Conservation (phyloP, 2,329 filamentous ascomycete genomes). For the Thermothelomyces thermophilus region DNA sequence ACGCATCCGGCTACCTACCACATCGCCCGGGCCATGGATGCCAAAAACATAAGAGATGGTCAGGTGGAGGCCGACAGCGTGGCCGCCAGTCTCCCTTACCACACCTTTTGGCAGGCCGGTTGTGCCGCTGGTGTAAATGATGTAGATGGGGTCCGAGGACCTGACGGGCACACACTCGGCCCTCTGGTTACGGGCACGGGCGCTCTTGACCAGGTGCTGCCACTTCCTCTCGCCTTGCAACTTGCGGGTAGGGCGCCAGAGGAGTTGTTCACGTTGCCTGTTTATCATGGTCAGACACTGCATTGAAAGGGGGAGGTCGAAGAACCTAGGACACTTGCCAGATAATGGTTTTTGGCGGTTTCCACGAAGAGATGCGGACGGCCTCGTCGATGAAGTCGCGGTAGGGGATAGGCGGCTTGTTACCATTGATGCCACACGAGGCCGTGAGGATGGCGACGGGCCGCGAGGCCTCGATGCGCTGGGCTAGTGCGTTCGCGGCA, state of each 20-base stretch:
- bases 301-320: not conserved
- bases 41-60: conserved; percentile 79
- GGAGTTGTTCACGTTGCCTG: conserved; percentile 62
- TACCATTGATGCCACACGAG: conserved; percentile 85
- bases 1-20: conserved; percentile 33
- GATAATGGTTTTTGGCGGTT: conserved; percentile 66
- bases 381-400: conserved; percentile 70
- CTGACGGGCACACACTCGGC: conserved; percentile 71
- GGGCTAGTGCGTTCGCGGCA: conserved; percentile 70
- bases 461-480: conserved; percentile 77
- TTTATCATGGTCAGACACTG: not conserved
- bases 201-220: conserved; percentile 69
- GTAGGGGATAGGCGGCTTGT: conserved; percentile 74
- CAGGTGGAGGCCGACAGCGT: conserved; percentile 77
- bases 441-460: conserved; percentile 77
- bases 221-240: conserved; percentile 68
- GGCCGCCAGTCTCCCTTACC: conserved; percentile 73
- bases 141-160: conserved; percentile 75
- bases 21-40: conserved; percentile 75
- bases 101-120: conserved; percentile 81
- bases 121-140: conserved; percentile 83
- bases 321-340: conserved; percentile 43
- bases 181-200: conserved; percentile 57
- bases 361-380: conserved; percentile 58
- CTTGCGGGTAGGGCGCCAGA: conserved; percentile 65